Evolutionary conservation across 306 rosid species (phyloP).

Genomic region (Mimosa pudica): DNA sequence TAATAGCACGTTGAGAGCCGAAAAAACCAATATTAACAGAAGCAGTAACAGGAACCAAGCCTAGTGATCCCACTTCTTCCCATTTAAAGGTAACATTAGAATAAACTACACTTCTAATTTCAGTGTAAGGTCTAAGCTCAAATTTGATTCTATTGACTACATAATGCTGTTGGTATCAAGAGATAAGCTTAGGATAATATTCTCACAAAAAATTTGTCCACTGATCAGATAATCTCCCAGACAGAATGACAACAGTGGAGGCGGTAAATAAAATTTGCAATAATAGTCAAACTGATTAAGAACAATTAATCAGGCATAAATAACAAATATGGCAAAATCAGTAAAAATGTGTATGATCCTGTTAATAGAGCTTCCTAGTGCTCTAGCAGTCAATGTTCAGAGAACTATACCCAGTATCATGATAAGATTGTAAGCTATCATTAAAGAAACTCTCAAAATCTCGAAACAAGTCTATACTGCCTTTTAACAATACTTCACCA

Average conservation of each 20-base stretch:
- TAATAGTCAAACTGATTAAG: neutral
- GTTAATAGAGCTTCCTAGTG: neutral
- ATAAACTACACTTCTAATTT: neutral
- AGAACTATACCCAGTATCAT: neutral
- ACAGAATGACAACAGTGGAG: neutral
- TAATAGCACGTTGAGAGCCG: neutral
- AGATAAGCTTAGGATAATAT: neutral
- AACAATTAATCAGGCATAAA: neutral
- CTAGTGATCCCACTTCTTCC: slow-evolving; percentile 7
- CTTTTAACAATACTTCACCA: neutral
- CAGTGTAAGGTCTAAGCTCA: neutral
- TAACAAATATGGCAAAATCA: neutral
- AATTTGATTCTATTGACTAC: neutral
- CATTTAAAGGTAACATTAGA: neutral
- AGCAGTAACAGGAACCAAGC: neutral
- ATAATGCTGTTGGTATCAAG: neutral
- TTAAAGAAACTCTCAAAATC: neutral
- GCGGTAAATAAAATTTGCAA: neutral
- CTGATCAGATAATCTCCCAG: neutral
- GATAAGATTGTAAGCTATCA: neutral
- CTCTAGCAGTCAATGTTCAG: neutral
- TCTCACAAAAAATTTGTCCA: neutral
- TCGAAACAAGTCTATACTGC: neutral
- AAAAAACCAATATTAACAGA: neutral
- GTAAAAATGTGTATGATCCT: neutral